These are phyloP conservation scores for Micromonas commoda DNA, from an alignment of 139 green algal genomes.

Conservation along the genomic window DNA sequence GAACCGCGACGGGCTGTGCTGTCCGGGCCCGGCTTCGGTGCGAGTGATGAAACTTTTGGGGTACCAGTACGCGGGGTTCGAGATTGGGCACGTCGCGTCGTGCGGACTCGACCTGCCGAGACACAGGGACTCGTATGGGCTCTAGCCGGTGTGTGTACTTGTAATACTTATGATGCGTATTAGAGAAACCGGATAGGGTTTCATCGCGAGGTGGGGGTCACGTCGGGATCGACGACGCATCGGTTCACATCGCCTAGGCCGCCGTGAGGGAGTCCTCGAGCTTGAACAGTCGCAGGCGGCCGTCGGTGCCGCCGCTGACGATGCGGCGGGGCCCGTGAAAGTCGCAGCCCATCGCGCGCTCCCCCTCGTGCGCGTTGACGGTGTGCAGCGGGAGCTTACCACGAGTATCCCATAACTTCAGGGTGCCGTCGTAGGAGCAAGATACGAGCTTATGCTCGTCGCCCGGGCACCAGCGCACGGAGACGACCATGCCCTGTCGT, in stretches of 20 bases:
- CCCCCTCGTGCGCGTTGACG: constrained; percentile 43
- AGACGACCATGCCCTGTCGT: constrained; percentile 52
- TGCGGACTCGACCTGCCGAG: neutral
- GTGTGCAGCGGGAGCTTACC: constrained; percentile 50
- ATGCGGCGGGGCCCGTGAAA: neutral
- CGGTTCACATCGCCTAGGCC: no score
- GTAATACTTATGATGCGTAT: neutral
- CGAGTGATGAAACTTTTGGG: neutral
- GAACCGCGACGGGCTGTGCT: neutral
- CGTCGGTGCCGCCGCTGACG: constrained; percentile 15
- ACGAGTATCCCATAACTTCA: constrained; percentile 62
- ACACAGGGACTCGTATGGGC: neutral
- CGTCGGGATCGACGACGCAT: neutral
- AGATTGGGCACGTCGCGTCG: constrained; percentile 15
- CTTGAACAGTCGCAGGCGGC: neutral
- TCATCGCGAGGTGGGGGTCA: neutral
- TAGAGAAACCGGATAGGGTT: neutral
- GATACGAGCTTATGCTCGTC: constrained; percentile 60
- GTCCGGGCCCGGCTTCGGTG: neutral
- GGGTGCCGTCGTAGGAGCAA: constrained; percentile 41
- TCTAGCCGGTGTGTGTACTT: neutral
- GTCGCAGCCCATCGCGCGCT: constrained; percentile 38
- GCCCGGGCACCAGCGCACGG: constrained; percentile 54
- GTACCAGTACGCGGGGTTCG: constrained; percentile 13
- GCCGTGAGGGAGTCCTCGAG: neutral